Base-by-base conservation (phyloP, 192 early-diverging fungal species). In the Linnemannia hyalina region DNA sequence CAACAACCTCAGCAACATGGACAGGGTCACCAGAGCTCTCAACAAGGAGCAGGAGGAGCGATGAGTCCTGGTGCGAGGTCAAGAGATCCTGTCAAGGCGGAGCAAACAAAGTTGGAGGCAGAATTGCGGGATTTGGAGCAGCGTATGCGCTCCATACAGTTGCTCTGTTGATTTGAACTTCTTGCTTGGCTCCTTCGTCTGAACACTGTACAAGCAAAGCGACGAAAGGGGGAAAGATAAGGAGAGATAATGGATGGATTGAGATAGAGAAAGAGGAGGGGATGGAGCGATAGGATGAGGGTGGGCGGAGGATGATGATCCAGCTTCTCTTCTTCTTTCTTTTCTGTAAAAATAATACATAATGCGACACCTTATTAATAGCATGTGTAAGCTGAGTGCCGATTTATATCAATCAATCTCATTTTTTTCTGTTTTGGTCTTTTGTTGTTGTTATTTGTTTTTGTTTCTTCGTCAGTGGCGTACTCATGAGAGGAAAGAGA, bases 101-200 rank as follows among this genome's bases (percentile, higher is more conserved):
- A 83, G 52, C 76, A 83, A 42, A 68, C 71, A 15, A 83, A 60
- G 29, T 26, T 83, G 11, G 82, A 83, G 49, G 76, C 71, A 22
- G 82, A 83, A 11, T 60, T 83, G 54, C 71, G 82, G 32, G 82
- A 83, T 32, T 47, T 83, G 29, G 82, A 83, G 26, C 47, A 69
- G 47, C 82, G 82, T 47, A 83, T 83, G 82, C 49, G 77, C 3
- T 83, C 82, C 46, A 83, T 83, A 70, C 76, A 83, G 40, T 52
- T 83, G 41, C 60, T 83, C 29, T 41, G 57, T n/a, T 78, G 41
- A 72, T 40, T 40, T 40, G 38, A 65, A 13, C 3, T 60, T 23
- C 9, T 23, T 26, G n/a, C 8, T 26, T 60, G 2, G 2, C 44
- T 46, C 44, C n/a, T 9, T 40, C 38, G 38, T 3, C 38, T 40